A percentile compares a stretch with the other conserved stretches of the same genome.
Evolutionary conservation across 768 basidiomycete genomes (phyloP).

Genomic region (Agaricus blazei): DNA sequence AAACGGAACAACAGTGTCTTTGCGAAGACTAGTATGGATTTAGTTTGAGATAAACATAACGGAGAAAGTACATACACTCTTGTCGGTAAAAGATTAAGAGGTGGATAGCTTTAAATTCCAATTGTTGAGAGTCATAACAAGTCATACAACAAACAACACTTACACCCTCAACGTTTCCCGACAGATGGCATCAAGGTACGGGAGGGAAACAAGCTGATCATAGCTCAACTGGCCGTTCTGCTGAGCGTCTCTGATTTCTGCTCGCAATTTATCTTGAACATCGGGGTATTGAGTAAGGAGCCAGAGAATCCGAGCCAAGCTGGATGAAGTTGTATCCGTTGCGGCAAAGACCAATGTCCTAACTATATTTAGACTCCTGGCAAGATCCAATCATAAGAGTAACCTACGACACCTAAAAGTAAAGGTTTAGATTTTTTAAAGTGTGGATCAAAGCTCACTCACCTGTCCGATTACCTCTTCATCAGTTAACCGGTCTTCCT

Average conservation of each 20-base stretch:
- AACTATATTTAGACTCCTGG: not conserved
- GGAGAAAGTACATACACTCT: slow-evolving; percentile 5
- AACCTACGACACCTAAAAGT: not conserved
- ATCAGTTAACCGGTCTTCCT: slow-evolving; percentile 26
- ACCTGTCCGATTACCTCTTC: slow-evolving; percentile 28
- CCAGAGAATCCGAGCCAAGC: slow-evolving; percentile 31
- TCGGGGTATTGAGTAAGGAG: slow-evolving; percentile 31
- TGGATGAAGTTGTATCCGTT: slow-evolving; percentile 25
- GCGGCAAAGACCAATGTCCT: slow-evolving; percentile 6
- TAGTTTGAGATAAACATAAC: not conserved
- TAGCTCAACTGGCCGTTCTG: slow-evolving; percentile 14
- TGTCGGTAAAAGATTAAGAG: slow-evolving; percentile 12
- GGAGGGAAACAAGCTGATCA: slow-evolving; percentile 16
- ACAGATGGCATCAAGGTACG: slow-evolving; percentile 20
- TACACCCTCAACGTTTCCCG: slow-evolving; percentile 34
- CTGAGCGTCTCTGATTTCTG: slow-evolving; percentile 29
- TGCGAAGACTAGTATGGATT: slow-evolving; percentile 21
- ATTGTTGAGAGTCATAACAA: not conserved
- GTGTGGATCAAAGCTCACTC: not conserved
- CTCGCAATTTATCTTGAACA: slow-evolving; percentile 29
- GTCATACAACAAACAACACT: slow-evolving; percentile 2
- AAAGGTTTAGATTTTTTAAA: not conserved
- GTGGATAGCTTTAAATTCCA: slow-evolving; percentile 9
- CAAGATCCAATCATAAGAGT: not conserved
- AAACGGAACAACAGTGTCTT: slow-evolving; percentile 38